Base-by-base conservation (phyloP, 2,329 filamentous ascomycete genomes). In the Fusarium globosum region DNA sequence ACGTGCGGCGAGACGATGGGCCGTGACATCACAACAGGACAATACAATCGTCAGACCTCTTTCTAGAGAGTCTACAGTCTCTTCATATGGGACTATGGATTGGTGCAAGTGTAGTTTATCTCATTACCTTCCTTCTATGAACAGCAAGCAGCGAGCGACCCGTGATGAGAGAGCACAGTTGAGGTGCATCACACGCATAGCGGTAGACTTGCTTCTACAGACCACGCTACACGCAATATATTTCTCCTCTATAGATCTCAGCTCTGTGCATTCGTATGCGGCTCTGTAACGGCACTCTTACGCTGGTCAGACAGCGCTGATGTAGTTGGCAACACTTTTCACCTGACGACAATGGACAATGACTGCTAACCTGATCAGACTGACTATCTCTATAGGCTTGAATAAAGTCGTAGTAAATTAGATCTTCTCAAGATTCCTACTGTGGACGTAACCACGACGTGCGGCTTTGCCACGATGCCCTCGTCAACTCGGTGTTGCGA, bases 61-160 rank as follows among this genome's bases (percentile, higher is more conserved):
- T 20, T 30, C 1, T 9, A 28, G 3, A 28, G 10, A 28, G 7
- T n/a, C n/a, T n/a, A n/a, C n/a, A n/a, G n/a, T n/a, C n/a, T 11
- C 16, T 23, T 3, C 1, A 23, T 6, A 2, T 20, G 6, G 11
- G 6, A 14, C 12, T 23, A 1, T 11, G 0, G 2, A 15, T 4
- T 23, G 30, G n/a, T 15, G 2, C 4, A 15, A 0, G 6, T 23
- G 2, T 2, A 15, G 16, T 20, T 3, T 41, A 18, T 36, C 2
- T 26, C 30, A n/a, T n/a, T n/a, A n/a, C n/a, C n/a, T 20, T 6
- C 16, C 30, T 52, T 52, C 28, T 23, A 10, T 23, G 4, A 11
- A 18, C 30, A 2, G 3, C 20, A 48, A 21, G 13, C 26, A 51
- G 30, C 11, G 15, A 23, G 16, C 1, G 28, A 51, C 16, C 18